Evolutionary conservation across 2,329 filamentous ascomycete genomes (phyloP).

Genomic region (Pseudocercospora fijiensis): DNA sequence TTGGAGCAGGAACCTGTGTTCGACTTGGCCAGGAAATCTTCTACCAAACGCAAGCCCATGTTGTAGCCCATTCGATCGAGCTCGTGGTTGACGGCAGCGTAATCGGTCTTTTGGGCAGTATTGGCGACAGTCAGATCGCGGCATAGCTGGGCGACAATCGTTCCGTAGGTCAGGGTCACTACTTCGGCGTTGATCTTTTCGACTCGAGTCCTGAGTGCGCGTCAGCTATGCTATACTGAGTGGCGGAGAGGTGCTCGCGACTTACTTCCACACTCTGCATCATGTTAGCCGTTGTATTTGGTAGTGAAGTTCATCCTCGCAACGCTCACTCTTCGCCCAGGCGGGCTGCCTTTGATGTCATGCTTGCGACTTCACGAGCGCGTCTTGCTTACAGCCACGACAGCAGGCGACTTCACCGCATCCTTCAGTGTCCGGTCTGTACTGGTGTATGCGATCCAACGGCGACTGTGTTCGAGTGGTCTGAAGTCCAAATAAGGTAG

Average conservation of each 20-base stretch:
- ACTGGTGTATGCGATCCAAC: neutral
- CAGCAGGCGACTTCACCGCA: conserved; percentile 28
- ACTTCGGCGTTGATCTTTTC: conserved; percentile 98
- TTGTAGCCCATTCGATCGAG: conserved; percentile 99
- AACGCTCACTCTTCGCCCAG: conserved; percentile 70
- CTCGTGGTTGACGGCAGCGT: conserved; percentile 93
- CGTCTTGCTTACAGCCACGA: conserved; percentile 25
- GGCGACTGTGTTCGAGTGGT: neutral
- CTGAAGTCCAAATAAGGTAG: conserved; percentile 12
- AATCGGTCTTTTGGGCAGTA: conserved; percentile 68
- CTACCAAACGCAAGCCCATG: conserved; percentile 90
- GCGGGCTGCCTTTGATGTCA: conserved; percentile 65
- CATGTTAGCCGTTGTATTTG: conserved; percentile 30
- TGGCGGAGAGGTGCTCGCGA: conserved; percentile 14
- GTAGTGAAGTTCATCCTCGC: neutral
- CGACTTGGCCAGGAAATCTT: conserved; percentile 96
- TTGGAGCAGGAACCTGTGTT: conserved; percentile 85
- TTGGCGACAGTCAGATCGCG: conserved; percentile 67
- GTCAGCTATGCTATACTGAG: neutral
- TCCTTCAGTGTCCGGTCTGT: conserved; percentile 15
- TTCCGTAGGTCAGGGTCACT: conserved; percentile 95
- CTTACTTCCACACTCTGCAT: conserved; percentile 90
- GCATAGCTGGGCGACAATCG: conserved; percentile 93
- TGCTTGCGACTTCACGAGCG: conserved; percentile 27
- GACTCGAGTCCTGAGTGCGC: conserved; percentile 72